Evolutionary conservation across 2,329 filamentous ascomycete genomes (phyloP), one percentile per base, ranked within the genome.

Genomic region (Cladophialophora yegresii): DNA sequence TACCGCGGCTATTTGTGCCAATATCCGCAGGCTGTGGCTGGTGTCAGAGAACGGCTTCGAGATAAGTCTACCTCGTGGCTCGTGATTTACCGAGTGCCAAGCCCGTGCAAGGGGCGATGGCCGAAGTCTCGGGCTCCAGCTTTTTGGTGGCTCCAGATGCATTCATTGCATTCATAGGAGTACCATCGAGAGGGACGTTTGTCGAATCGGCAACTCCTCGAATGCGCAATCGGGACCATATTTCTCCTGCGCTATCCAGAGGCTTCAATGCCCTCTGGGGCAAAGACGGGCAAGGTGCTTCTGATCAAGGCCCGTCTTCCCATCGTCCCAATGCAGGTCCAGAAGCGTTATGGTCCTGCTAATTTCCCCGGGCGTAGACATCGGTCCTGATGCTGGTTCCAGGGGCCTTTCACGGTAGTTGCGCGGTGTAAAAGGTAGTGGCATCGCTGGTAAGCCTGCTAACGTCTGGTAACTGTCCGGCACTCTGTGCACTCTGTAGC

Each of bases 401-500:
- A 47, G 7, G 30, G 20, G 8, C 51, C 23, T n/a, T 12, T 68
- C 60, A 70, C 12, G 67, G 69, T 40, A 70, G 36, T 40, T 65
- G 56, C 2, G 64, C 61, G 3, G 67, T 77, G 63, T 80, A 80
- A 61, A 77, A 78, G 12, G 76, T 77, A 58, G 76, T 73, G 32
- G 77, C 76, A 61, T 79, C 76, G 58, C 74, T 74, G 28, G 76
- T 72, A 51, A 78, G 70, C 51, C 76, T 74, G 1, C 78, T 79
- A 8, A 80, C 75, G 67, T 80, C 78, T 3, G 79, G 79, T 54
- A 80, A 70, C 81, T 89, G 69, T 51, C 68, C 75, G 8, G 78
- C 54, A 22, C 40, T 61, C 33, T 43, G 58, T 32, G 53, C 58
- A 32, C 32, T 72, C 75, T 95, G 90, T 36, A 96, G 82, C 55